These are phyloP conservation scores for Lathyrus sativus DNA, from an alignment of 306 rosid species.

Conservation along the genomic window DNA sequence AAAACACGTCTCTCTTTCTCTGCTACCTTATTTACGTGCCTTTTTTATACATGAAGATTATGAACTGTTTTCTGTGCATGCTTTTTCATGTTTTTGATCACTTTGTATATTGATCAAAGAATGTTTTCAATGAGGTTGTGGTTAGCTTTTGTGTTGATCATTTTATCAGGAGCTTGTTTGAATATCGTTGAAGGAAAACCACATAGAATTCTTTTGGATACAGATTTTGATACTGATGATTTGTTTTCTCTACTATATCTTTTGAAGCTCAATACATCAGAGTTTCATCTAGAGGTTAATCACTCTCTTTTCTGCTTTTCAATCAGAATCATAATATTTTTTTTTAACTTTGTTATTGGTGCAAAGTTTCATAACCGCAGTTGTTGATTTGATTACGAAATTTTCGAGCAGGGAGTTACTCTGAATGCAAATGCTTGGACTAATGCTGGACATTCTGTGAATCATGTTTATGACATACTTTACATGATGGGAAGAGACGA, in stretches of 20 bases:
- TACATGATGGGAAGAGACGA: slow-evolving; percentile 96
- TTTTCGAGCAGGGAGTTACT: slow-evolving; percentile 63
- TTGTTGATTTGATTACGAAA: too few relatives aligned
- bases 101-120: slow-evolving; percentile 20
- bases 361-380: too few relatives aligned
- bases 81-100: slow-evolving; percentile 14
- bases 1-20: background rate
- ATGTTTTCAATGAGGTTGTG: slow-evolving; percentile 50
- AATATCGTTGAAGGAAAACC: slow-evolving; percentile 49
- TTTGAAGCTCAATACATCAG: slow-evolving; percentile 85
- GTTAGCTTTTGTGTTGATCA: slow-evolving; percentile 31
- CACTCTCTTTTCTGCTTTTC: slow-evolving; percentile 23
- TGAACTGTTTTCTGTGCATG: slow-evolving; percentile 34
- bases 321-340: background rate
- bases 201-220: slow-evolving; percentile 78
- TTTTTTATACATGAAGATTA: slow-evolving; percentile 7
- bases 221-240: slow-evolving; percentile 90
- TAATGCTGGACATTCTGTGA: slow-evolving; percentile 79
- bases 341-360: too few relatives aligned
- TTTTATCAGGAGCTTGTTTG: slow-evolving; percentile 40
- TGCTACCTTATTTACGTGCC: slow-evolving; percentile 23
- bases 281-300: slow-evolving; percentile 77
- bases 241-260: slow-evolving; percentile 78
- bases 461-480: slow-evolving; percentile 84
- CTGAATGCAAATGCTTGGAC: slow-evolving; percentile 85